These are phyloP conservation scores for Tephrocybe rancida DNA, from an alignment of 768 basidiomycete species.

Conservation along the genomic window DNA sequence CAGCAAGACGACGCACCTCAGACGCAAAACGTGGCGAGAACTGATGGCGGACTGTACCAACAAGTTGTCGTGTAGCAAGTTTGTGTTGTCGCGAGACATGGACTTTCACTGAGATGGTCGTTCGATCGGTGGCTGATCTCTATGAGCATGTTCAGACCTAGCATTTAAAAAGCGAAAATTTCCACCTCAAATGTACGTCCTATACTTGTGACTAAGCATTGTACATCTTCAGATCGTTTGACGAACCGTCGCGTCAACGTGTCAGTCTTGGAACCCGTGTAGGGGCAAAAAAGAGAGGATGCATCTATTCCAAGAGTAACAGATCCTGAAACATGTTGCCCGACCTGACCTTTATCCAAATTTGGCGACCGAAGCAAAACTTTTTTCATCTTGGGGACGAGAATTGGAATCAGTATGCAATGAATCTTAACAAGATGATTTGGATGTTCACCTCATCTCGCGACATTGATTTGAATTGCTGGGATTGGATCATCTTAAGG, in stretches of 20 bases:
- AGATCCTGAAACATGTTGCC: slow-evolving; percentile 45
- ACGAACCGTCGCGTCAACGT: slow-evolving; percentile 28
- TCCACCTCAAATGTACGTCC: slow-evolving; percentile 48
- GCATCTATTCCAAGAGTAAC: slow-evolving; percentile 51
- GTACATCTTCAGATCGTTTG: slow-evolving; percentile 37
- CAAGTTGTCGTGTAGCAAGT: slow-evolving; percentile 27
- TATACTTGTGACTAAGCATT: slow-evolving; percentile 35
- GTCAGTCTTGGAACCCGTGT: slow-evolving; percentile 29
- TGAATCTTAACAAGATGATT: neutral
- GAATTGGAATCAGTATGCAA: neutral
- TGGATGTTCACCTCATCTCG: slow-evolving; percentile 54
- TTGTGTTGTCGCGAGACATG: slow-evolving; percentile 29
- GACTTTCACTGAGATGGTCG: slow-evolving; percentile 41
- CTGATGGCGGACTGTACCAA: slow-evolving; percentile 77
- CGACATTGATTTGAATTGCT: slow-evolving; percentile 42
- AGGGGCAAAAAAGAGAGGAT: slow-evolving; percentile 44
- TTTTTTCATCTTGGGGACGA: slow-evolving; percentile 42
- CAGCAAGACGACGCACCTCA: slow-evolving; percentile 37
- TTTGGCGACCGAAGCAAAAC: slow-evolving; percentile 39
- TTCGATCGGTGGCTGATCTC: slow-evolving; percentile 51
- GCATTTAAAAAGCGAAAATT: slow-evolving; percentile 10
- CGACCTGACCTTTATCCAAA: slow-evolving; percentile 33
- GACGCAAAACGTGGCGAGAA: slow-evolving; percentile 64
- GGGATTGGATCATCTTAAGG: slow-evolving; percentile 45
- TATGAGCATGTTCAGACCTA: slow-evolving; percentile 21